A percentile compares a stretch with the other conserved stretches of the same genome.
Evolutionary conservation across 2,329 filamentous ascomycete species (phyloP).

Genomic region (Zasmidium citrigriseum): DNA sequence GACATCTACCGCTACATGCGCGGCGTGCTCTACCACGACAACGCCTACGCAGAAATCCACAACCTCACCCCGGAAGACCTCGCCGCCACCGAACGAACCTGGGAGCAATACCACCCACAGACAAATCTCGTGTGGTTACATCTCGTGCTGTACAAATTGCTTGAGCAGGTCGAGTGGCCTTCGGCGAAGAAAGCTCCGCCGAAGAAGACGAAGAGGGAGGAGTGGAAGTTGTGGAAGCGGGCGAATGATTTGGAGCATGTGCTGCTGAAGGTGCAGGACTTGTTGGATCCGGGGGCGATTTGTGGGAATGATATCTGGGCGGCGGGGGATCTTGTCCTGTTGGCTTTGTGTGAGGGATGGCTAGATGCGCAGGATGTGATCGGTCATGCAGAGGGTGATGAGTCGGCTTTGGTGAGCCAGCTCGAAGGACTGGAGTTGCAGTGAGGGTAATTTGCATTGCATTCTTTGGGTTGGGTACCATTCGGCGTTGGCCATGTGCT

Average conservation of each 20-base stretch:
- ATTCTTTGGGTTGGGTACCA: slow-evolving; percentile 3
- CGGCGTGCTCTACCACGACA: slow-evolving; percentile 38
- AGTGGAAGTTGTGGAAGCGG: slow-evolving; percentile 34
- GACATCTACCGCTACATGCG: slow-evolving; percentile 59
- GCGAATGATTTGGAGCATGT: slow-evolving; percentile 40
- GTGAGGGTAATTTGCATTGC: background rate
- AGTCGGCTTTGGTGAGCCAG: slow-evolving; percentile 15
- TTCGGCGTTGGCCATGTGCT: background rate
- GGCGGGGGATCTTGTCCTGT: slow-evolving; percentile 33
- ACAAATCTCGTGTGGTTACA: slow-evolving; percentile 67
- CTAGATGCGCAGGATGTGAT: slow-evolving; percentile 38
- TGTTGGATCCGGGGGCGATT: slow-evolving; percentile 39
- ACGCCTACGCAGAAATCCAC: slow-evolving; percentile 42
- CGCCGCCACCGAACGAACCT: slow-evolving; percentile 34
- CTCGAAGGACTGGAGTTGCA: slow-evolving; percentile 18
- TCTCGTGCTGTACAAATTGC: slow-evolving; percentile 59
- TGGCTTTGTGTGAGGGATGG: slow-evolving; percentile 38
- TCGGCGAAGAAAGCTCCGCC: slow-evolving; percentile 18
- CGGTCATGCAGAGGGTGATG: slow-evolving; percentile 23
- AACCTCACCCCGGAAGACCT: slow-evolving; percentile 22
- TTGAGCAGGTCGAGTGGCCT: slow-evolving; percentile 44
- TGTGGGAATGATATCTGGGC: slow-evolving; percentile 25
- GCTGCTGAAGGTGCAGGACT: slow-evolving; percentile 37
- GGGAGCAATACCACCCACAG: slow-evolving; percentile 58
- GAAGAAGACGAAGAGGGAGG: slow-evolving; percentile 13